These are phyloP conservation scores for Steccherinum ochraceum DNA, from an alignment of 768 basidiomycete genomes.

Conservation along the genomic window DNA sequence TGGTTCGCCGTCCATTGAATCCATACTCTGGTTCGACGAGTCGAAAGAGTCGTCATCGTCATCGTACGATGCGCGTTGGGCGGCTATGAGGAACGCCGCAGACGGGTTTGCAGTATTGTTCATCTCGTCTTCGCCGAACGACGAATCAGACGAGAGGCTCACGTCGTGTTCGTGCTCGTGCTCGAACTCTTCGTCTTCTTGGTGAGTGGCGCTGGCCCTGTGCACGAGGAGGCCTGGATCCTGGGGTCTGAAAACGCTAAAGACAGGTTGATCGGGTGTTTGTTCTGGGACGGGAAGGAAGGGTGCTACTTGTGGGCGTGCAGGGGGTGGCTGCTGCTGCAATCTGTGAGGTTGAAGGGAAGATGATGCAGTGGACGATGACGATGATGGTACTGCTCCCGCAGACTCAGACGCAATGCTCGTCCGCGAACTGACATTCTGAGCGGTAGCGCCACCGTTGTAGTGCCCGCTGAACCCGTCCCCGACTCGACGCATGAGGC, in stretches of 20 bases:
- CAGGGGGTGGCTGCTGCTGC: not conserved
- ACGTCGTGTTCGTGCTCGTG: conserved; percentile 28
- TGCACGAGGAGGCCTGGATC: conserved; percentile 20
- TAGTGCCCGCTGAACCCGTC: not conserved
- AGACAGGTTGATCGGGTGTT: conserved; percentile 20
- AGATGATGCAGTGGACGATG: not conserved
- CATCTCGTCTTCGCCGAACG: conserved; percentile 38
- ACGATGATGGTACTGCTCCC: too few species aligned
- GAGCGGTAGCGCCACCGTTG: not conserved
- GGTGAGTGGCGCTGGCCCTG: conserved; percentile 3
- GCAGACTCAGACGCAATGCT: too few species aligned
- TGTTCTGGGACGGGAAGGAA: conserved; percentile 9
- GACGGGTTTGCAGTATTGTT: conserved; percentile 60
- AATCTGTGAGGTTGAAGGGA: not conserved
- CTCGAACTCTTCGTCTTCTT: not conserved
- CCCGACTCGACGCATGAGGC: conserved; percentile 61
- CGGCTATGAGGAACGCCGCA: conserved; percentile 64
- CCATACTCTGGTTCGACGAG: conserved; percentile 38
- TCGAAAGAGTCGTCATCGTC: conserved; percentile 37
- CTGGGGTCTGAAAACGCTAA: conserved; percentile 19
- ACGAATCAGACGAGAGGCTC: conserved; percentile 51
- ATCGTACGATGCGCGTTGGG: conserved; percentile 31
- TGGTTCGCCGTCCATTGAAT: conserved; percentile 44
- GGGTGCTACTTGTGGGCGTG: too few species aligned
- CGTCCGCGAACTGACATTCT: not conserved